These are phyloP conservation scores for Tylopilus sp. DNA, from an alignment of 768 basidiomycete genomes.

Conservation along the genomic window DNA sequence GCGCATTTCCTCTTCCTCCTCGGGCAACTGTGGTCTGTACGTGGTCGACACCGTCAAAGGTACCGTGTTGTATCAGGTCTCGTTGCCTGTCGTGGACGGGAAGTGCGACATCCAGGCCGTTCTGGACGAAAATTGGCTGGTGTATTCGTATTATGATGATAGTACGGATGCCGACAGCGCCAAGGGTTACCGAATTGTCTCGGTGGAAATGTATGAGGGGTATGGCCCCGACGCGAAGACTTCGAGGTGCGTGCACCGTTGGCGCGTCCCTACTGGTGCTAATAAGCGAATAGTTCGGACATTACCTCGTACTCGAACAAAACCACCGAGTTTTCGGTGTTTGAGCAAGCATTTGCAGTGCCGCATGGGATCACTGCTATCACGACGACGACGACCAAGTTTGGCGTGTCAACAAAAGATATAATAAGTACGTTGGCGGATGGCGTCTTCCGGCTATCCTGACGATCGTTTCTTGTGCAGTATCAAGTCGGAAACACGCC, in stretches of 20 bases:
- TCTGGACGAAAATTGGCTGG: constrained; percentile 89
- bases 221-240: constrained; percentile 61
- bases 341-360: constrained; percentile 69
- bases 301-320: constrained; percentile 53
- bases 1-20: constrained; percentile 9
- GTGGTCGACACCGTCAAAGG: constrained; percentile 82
- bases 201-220: constrained; percentile 89
- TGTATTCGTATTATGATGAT: constrained; percentile 80
- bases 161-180: constrained; percentile 44
- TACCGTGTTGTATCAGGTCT: constrained; percentile 62
- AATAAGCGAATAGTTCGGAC: constrained; percentile 41
- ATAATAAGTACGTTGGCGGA: constrained; percentile 59
- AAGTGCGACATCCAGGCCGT: constrained; percentile 65
- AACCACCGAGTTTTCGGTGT: constrained; percentile 49
- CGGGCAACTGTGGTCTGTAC: constrained; percentile 57
- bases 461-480: constrained; percentile 37
- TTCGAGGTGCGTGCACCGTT: constrained; percentile 50
- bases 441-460: neutral
- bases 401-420: constrained; percentile 84
- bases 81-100: constrained; percentile 43
- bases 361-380: constrained; percentile 68
- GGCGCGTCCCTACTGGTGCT: neutral
- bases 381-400: constrained; percentile 76
- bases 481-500: constrained; percentile 71
- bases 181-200: constrained; percentile 72